phyloP scores from a whole-genome alignment of 352 stramenopile species.

The Phytophthora colocasiae region DNA sequence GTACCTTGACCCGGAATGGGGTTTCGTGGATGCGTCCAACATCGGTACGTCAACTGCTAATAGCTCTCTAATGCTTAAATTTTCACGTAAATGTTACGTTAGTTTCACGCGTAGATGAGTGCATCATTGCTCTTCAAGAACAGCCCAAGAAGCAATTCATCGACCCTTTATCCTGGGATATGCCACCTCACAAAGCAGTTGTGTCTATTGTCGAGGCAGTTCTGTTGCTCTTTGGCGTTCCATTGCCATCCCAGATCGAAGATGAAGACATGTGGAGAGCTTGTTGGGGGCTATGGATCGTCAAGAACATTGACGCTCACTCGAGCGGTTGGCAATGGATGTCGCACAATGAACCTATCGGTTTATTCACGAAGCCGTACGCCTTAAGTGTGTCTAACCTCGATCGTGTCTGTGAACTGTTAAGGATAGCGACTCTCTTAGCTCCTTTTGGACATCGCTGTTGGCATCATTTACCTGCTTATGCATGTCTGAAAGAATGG shows the following conservation, averaged over 20 bases:
- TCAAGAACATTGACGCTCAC: constrained; percentile 82
- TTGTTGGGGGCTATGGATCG: constrained; percentile 72
- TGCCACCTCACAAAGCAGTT: constrained; percentile 50
- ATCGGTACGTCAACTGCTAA: constrained; percentile 44
- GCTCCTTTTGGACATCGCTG: constrained; percentile 41
- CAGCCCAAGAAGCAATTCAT: constrained; percentile 67
- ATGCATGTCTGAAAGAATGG: constrained; percentile 61
- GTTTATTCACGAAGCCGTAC: constrained; percentile 81
- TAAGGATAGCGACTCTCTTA: constrained; percentile 28
- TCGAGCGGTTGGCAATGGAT: constrained; percentile 70
- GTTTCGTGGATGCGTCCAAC: constrained; percentile 60
- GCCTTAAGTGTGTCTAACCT: constrained; percentile 48
- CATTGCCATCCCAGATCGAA: constrained; percentile 9
- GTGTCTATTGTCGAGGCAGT: constrained; percentile 59
- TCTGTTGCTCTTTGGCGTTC: constrained; percentile 66
- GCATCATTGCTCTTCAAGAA: constrained; percentile 65
- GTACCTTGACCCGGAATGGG: constrained; percentile 56
- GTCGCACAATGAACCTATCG: constrained; percentile 65
- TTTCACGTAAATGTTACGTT: not conserved
- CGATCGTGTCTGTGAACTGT: constrained; percentile 40
- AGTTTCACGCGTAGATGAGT: constrained; percentile 69
- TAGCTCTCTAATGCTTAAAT: not conserved
- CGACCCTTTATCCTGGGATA: constrained; percentile 68
- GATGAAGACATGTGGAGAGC: constrained; percentile 53
- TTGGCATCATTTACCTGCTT: constrained; percentile 68